Evolutionary conservation across 2,329 filamentous ascomycete species (phyloP).

Genomic region (Apiospora malaysiana): DNA sequence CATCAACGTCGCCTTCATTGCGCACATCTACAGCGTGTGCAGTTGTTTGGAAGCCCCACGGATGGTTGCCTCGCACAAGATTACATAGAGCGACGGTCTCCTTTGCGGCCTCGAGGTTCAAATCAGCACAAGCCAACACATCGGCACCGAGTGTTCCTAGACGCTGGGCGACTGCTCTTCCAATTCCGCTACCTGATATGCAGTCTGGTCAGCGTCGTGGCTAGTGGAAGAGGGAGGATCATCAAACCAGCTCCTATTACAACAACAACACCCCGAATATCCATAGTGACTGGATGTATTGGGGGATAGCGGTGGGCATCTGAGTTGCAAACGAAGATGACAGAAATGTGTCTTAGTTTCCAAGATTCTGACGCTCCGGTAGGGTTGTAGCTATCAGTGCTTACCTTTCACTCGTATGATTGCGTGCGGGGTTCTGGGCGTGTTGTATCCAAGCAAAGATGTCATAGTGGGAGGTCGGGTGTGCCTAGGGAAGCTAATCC

Average conservation of each 20-base stretch:
- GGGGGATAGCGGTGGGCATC: neutral
- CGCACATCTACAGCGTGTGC: neutral
- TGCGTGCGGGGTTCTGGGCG: no score
- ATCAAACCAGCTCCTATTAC: neutral
- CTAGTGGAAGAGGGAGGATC: neutral
- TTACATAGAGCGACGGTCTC: constrained; percentile 27
- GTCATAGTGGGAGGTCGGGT: no score
- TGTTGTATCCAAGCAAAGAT: no score
- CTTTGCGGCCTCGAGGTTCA: constrained; percentile 27
- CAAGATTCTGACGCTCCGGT: neutral
- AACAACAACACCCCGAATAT: neutral
- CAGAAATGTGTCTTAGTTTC: neutral
- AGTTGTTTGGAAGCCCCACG: neutral
- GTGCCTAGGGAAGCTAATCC: no score
- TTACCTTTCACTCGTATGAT: neutral
- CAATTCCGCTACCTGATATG: constrained; percentile 28
- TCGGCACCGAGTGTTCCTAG: constrained; percentile 27
- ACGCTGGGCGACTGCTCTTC: constrained; percentile 26
- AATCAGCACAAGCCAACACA: constrained; percentile 29
- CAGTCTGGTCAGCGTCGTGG: neutral
- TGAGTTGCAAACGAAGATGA: neutral
- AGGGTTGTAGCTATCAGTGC: neutral
- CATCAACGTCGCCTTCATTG: neutral
- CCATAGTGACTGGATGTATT: neutral
- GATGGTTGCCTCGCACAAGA: neutral